Conservation (phyloP, 768 basidiomycete species). For the Botryobasidium botryosum region DNA sequence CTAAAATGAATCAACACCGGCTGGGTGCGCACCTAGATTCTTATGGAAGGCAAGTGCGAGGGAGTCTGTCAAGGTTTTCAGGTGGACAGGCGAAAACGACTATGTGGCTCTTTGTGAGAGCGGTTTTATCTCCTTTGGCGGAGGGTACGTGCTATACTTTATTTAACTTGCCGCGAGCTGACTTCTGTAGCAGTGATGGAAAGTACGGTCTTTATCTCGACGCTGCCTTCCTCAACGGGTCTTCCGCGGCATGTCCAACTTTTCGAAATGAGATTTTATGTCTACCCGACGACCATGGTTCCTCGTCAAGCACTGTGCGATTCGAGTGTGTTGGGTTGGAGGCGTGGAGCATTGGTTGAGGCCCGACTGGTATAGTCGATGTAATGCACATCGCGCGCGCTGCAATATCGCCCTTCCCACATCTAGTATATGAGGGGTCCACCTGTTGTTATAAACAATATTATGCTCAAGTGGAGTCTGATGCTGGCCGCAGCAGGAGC, state of each 20-base stretch:
- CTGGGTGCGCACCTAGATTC: conserved; percentile 34
- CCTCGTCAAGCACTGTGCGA: too few relatives aligned
- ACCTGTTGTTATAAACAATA: too few relatives aligned
- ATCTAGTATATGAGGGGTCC: too few relatives aligned
- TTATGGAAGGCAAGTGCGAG: conserved; percentile 41
- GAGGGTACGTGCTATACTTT: conserved; percentile 44
- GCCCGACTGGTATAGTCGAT: too few relatives aligned
- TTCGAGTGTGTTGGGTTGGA: conserved; percentile 90
- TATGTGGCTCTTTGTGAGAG: conserved; percentile 80
- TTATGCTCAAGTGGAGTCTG: too few relatives aligned
- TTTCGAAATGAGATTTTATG: conserved; percentile 80
- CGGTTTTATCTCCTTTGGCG: conserved; percentile 73
- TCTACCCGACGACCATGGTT: conserved; percentile 27
- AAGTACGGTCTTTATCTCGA: conserved; percentile 83
- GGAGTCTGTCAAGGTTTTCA: conserved; percentile 41
- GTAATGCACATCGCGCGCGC: too few relatives aligned
- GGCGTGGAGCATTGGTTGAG: conserved; percentile 79
- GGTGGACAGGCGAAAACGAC: conserved; percentile 77
- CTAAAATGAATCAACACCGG: too few relatives aligned
- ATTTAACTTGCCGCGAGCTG: not conserved
- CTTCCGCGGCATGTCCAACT: conserved; percentile 69
- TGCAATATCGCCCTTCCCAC: too few relatives aligned
- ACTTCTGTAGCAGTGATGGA: conserved; percentile 41
- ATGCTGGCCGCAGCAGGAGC: too few relatives aligned
- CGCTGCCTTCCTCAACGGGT: conserved; percentile 61